Evolutionary conservation across 2,329 filamentous ascomycete species (phyloP).

Genomic region (Alternaria solani): DNA sequence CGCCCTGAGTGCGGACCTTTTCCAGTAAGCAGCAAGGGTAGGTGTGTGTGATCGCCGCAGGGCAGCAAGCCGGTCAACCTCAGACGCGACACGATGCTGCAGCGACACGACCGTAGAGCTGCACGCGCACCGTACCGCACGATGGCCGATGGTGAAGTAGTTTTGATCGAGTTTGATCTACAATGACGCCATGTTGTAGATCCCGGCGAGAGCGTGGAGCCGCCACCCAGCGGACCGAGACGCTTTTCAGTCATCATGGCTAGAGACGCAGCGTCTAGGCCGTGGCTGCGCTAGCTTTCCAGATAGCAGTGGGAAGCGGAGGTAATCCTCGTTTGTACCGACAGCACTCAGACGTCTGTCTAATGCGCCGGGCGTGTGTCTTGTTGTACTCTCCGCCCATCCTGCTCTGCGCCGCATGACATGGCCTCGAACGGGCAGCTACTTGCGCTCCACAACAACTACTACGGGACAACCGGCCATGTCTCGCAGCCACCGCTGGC

Average conservation of each 20-base stretch:
- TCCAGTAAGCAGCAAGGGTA: not conserved
- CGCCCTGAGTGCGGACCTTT: too few species aligned
- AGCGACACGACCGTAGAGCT: not conserved
- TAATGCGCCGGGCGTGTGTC: not conserved
- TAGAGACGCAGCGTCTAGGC: not conserved
- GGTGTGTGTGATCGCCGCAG: not conserved
- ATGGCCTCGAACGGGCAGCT: slow-evolving; percentile 11
- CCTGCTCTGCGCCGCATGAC: slow-evolving; percentile 1
- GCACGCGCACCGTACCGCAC: not conserved
- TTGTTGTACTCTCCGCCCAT: not conserved
- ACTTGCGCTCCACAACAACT: slow-evolving; percentile 5
- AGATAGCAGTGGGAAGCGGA: slow-evolving; percentile 1
- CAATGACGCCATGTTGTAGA: slow-evolving; percentile 2
- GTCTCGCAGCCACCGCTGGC: slow-evolving; percentile 1
- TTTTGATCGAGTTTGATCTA: not conserved
- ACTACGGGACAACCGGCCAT: not conserved
- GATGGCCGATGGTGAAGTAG: not conserved
- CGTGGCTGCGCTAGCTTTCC: slow-evolving; percentile 2
- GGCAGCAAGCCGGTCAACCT: not conserved
- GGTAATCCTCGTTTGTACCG: not conserved
- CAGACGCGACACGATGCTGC: not conserved
- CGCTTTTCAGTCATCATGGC: slow-evolving; percentile 6
- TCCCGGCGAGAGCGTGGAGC: slow-evolving; percentile 5
- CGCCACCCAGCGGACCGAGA: slow-evolving; percentile 4
- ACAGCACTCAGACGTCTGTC: not conserved